Percentiles rank a stretch among this genome's conserved stretches.
Conservation (phyloP, 768 basidiomycete species). For the Agrocybe pediades region DNA sequence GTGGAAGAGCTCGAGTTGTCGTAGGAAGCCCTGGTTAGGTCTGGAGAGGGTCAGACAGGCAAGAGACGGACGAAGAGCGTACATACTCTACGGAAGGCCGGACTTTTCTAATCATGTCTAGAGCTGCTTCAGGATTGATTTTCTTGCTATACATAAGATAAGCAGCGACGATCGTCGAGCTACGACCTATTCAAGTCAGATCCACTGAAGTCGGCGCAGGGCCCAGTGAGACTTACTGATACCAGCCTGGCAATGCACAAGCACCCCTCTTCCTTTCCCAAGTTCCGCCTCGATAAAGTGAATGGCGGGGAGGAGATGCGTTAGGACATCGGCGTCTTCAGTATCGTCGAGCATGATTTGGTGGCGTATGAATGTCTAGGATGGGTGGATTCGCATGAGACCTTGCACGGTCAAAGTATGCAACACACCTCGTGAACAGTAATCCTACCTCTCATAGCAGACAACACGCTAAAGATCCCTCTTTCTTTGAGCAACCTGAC, state of each 20-base stretch:
- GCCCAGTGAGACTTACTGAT: slow-evolving; percentile 57
- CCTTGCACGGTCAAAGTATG: slow-evolving; percentile 32
- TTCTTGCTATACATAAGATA: slow-evolving; percentile 82
- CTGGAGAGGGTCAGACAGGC: slow-evolving; percentile 36
- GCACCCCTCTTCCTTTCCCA: slow-evolving; percentile 71
- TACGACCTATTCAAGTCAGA: slow-evolving; percentile 57
- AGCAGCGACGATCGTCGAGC: slow-evolving; percentile 83
- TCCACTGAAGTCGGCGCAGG: neutral
- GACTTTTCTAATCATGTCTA: slow-evolving; percentile 65
- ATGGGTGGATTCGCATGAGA: slow-evolving; percentile 30
- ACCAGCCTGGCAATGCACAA: slow-evolving; percentile 92
- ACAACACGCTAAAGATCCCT: slow-evolving; percentile 76
- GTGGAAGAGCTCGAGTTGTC: slow-evolving; percentile 82
- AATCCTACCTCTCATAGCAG: slow-evolving; percentile 70
- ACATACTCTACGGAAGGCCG: slow-evolving; percentile 75
- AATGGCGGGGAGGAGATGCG: slow-evolving; percentile 77
- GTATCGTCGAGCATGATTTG: slow-evolving; percentile 82
- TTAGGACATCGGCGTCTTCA: slow-evolving; percentile 74
- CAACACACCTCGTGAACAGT: slow-evolving; percentile 61
- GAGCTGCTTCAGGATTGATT: slow-evolving; percentile 57
- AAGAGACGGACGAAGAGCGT: neutral
- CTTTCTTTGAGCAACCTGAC: slow-evolving; percentile 59
- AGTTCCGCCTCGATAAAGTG: slow-evolving; percentile 83
- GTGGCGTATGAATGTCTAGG: slow-evolving; percentile 75
- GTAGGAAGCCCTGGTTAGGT: slow-evolving; percentile 83